Evolutionary conservation across 768 basidiomycete genomes (phyloP), one percentile per base, ranked within the genome.

Genomic region (Naganishia antarctica): DNA sequence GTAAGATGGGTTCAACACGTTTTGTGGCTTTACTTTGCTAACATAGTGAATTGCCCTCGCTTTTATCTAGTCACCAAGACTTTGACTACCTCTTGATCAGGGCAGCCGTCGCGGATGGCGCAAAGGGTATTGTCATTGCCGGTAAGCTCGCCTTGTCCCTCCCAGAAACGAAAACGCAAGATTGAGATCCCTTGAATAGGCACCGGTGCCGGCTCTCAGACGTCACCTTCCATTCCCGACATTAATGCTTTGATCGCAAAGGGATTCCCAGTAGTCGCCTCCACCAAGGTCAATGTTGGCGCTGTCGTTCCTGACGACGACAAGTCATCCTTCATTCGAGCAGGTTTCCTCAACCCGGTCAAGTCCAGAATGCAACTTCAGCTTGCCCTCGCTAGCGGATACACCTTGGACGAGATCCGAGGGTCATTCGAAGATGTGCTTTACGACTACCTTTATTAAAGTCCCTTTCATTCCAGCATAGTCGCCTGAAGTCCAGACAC

Each of bases 281-380:
- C 69, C 9, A 34, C 66, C 41, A 63, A 63, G 34, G 51, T 57
- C 9, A 66, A 67, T 31, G 64, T 59, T 8, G 71, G 68, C 11
- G 70, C 67, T 11, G 64, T 68, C 16, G 61, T 68, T 28, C 62
- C 71, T n/a, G 64, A 57, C 23, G 45, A 57, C 18, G 67, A 63
- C 47, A 34, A 34, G n/a, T 61, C 53, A 21, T 57, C 53, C 23
- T 63, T 62, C 59, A 73, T 73, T 68, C 45, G 60, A 16, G 61
- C 72, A 8, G 69, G 69, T 7, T 73, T 67, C 69, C 65, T 73
- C 45, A 67, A 69, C 46, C 67, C 66, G 18, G 67, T 66, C 37
- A 70, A 73, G 45, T 62, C 70, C 21, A 47, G 72, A 44, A 68
- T 71, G 48, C 67, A 67, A 59, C 66, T 71, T 0, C 72, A 73